These are phyloP conservation scores for Ceratocystis cubensis DNA, from an alignment of 2,329 filamentous ascomycete species.

Conservation along the genomic window DNA sequence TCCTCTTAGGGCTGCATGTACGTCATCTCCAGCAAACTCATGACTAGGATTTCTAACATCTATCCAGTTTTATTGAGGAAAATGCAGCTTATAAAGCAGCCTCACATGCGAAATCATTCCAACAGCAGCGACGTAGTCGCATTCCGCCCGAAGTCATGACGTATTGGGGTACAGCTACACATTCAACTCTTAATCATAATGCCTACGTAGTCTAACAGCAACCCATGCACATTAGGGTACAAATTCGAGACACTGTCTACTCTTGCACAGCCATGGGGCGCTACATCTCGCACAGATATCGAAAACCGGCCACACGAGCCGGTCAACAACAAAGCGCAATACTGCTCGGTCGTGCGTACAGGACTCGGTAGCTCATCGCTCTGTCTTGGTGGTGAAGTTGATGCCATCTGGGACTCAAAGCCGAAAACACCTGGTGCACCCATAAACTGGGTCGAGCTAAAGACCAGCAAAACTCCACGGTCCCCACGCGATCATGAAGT, in stretches of 20 bases:
- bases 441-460: slow-evolving; percentile 88
- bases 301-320: slow-evolving; percentile 57
- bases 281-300: slow-evolving; percentile 62
- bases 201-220: neutral
- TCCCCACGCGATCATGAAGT: slow-evolving; percentile 55
- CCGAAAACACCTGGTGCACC: slow-evolving; percentile 51
- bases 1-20: slow-evolving; percentile 41
- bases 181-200: neutral
- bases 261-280: slow-evolving; percentile 60
- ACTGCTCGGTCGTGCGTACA: slow-evolving; percentile 86
- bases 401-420: slow-evolving; percentile 81
- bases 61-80: slow-evolving; percentile 74
- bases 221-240: slow-evolving; percentile 51
- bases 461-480: slow-evolving; percentile 66
- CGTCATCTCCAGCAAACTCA: slow-evolving; percentile 23
- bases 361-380: slow-evolving; percentile 67
- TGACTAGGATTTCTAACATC: neutral
- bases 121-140: slow-evolving; percentile 32
- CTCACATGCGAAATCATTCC: slow-evolving; percentile 43
- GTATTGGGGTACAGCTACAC: slow-evolving; percentile 59
- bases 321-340: slow-evolving; percentile 85
- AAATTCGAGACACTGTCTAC: slow-evolving; percentile 88
- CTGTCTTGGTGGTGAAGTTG: slow-evolving; percentile 85
- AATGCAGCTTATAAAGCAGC: slow-evolving; percentile 61
- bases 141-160: slow-evolving; percentile 69